Conservation (phyloP, 129 eudicot genomes). For the Tanacetum coccineum region DNA sequence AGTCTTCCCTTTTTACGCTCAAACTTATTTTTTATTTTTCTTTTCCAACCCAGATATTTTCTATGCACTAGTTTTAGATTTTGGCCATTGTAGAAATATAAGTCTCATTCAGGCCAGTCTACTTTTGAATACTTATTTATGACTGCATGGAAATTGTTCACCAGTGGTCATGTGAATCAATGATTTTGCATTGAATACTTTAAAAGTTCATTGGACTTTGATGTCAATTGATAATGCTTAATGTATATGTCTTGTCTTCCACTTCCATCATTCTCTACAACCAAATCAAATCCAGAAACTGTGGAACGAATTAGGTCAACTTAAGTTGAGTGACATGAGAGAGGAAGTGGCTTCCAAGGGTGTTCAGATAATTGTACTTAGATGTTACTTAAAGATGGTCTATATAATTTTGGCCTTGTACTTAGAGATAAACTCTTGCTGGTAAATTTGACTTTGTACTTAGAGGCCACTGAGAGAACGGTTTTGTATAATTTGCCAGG, state of each 20-base stretch:
- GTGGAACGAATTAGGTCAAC: background rate
- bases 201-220: background rate
- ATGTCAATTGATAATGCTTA: background rate
- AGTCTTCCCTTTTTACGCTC: too few species aligned
- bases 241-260: slow-evolving; percentile 2
- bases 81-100: too few species aligned
- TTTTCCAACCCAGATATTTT: too few species aligned
- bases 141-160: too few species aligned
- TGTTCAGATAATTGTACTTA: background rate
- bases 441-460: background rate
- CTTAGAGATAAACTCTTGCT: background rate
- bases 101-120: too few species aligned
- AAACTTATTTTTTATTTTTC: too few species aligned
- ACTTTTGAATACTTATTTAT: too few species aligned
- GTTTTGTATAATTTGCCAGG: background rate
- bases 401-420: background rate
- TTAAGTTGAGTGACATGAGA: background rate
- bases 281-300: background rate
- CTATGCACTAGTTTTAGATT: too few species aligned
- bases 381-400: too few species aligned
- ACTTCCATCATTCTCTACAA: background rate
- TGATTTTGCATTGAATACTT: too few species aligned
- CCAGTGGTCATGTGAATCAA: too few species aligned
- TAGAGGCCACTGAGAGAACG: background rate
- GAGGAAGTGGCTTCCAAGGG: background rate